A percentile compares a stretch with the other conserved stretches of the same genome.
phyloP scores from a whole-genome alignment of 371 early-diverging fungal genomes.

The Apophysomyces variabilis region DNA sequence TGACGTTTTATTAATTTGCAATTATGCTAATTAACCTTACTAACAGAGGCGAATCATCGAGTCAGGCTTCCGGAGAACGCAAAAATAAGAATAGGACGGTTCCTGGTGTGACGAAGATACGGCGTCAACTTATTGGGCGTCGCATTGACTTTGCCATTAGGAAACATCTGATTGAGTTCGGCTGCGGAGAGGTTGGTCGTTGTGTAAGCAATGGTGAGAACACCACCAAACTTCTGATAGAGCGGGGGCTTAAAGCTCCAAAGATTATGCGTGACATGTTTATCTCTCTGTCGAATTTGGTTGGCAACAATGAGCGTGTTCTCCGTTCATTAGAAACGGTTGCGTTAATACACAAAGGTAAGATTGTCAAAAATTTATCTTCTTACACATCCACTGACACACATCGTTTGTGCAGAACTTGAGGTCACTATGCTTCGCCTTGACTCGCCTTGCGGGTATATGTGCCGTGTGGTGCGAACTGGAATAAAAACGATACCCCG shows the following conservation, averaged over 20 bases:
- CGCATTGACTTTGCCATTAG: not conserved
- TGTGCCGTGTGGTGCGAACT: not conserved
- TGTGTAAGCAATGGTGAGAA: not conserved
- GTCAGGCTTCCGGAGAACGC: not conserved
- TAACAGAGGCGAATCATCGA: not conserved
- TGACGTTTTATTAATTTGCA: not conserved
- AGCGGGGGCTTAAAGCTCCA: not conserved
- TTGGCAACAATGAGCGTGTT: not conserved
- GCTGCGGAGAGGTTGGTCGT: not conserved
- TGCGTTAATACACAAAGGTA: not conserved
- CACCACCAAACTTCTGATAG: not conserved
- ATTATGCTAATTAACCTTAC: not conserved
- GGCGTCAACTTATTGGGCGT: not conserved
- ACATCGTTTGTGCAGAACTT: not conserved
- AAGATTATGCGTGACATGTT: not conserved
- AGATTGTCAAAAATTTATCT: not conserved
- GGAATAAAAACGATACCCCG: not conserved
- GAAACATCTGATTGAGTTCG: not conserved
- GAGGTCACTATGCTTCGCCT: not conserved
- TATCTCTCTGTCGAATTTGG: not conserved
- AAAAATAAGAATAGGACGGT: not conserved
- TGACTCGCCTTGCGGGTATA: not conserved
- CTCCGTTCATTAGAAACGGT: not conserved
- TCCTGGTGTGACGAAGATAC: not conserved
- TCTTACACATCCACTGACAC: not conserved